phyloP scores from a whole-genome alignment of 2,329 filamentous ascomycete genomes.

The Aspergillus sp. region DNA sequence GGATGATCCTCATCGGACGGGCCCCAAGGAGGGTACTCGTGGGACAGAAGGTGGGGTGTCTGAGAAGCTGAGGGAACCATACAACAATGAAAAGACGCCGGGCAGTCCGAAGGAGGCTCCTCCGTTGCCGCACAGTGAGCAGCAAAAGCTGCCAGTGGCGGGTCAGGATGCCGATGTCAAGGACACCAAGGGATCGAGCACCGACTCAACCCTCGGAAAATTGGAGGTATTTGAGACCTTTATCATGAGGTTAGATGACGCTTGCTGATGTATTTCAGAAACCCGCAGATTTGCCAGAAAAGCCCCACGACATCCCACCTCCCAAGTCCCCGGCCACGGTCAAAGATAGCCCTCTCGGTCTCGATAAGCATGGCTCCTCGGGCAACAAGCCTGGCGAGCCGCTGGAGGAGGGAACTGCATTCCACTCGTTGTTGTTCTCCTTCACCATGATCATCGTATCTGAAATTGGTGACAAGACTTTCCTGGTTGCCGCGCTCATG shows the following conservation, averaged over 20 bases:
- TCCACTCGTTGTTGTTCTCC: conserved; percentile 87
- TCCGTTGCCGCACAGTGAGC: conserved; percentile 77
- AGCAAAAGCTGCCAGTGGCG: conserved; percentile 61
- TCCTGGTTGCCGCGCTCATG: conserved; percentile 95
- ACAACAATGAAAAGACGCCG: conserved; percentile 72
- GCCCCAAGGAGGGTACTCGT: conserved; percentile 80
- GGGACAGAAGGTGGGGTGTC: conserved; percentile 89
- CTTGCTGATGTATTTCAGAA: conserved; percentile 56
- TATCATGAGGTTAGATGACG: no score
- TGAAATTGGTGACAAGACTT: conserved; percentile 97
- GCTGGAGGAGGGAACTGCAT: conserved; percentile 43
- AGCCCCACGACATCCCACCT: conserved; percentile 71
- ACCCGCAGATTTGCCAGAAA: conserved; percentile 76
- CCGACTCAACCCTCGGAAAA: conserved; percentile 48
- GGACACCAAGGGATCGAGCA: conserved; percentile 43
- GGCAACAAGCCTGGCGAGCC: conserved; percentile 29
- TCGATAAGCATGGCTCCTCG: conserved; percentile 36
- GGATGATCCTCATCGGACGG: conserved; percentile 77
- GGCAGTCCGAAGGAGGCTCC: conserved; percentile 83
- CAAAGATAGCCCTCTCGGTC: conserved; percentile 37
- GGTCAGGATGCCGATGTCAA: conserved; percentile 38
- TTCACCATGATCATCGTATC: conserved; percentile 97
- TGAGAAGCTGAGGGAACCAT: conserved; percentile 78
- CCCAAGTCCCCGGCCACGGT: conserved; percentile 58
- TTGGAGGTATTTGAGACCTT: conserved; percentile 53